A percentile compares a stretch with the other conserved stretches of the same genome.
Conservation (phyloP, 177 flowering plant species). For the Telopea speciosissima region DNA sequence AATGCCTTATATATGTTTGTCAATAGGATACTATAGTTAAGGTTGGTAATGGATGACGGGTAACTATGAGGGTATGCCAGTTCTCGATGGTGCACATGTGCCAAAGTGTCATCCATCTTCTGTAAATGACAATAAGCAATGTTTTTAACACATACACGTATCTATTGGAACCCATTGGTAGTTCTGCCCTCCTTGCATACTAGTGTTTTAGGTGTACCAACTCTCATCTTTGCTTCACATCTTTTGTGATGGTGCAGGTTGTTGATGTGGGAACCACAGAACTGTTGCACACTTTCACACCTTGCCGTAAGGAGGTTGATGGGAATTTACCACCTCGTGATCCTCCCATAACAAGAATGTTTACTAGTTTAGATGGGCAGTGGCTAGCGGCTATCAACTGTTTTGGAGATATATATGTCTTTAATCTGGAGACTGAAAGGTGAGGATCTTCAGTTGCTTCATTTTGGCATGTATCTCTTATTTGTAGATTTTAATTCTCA, state of each 20-base stretch:
- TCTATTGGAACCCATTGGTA: background rate
- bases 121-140: background rate
- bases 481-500: too few relatives aligned
- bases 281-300: conserved; percentile 58
- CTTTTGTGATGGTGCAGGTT: conserved; percentile 41
- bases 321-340: conserved; percentile 51
- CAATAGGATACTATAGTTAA: too few relatives aligned
- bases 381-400: conserved; percentile 94
- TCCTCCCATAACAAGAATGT: conserved; percentile 88
- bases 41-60: too few relatives aligned
- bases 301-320: conserved; percentile 47
- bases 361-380: conserved; percentile 77
- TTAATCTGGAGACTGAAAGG: conserved; percentile 80
- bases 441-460: conserved; percentile 13
- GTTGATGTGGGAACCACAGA: conserved; percentile 52
- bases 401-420: conserved; percentile 88
- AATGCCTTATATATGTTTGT: too few relatives aligned
- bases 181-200: background rate
- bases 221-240: background rate
- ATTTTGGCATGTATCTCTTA: background rate
- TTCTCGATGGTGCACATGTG: too few relatives aligned
- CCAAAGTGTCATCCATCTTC: background rate
- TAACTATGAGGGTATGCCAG: too few relatives aligned
- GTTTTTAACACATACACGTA: background rate
- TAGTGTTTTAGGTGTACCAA: background rate